Base-by-base conservation (phyloP, 108 stramenopile species). In the Seminavis robusta region DNA sequence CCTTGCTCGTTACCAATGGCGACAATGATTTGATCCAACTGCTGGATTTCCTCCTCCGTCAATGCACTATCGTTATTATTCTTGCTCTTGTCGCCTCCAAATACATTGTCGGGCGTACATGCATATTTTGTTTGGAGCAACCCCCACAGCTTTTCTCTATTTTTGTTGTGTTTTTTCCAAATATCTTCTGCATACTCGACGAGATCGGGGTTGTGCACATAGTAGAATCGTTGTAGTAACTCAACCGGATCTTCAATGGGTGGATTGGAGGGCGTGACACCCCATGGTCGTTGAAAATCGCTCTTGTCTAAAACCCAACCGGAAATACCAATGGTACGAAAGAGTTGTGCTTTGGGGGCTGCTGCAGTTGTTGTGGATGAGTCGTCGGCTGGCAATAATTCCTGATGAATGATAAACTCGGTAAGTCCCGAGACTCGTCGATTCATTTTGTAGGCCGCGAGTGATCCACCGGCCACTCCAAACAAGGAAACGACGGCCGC, bases 381-480 rank as follows among this genome's bases (percentile, higher is more conserved):
- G 40, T 70, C 64, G 33, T 60, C 65, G 33, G 65, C n/a, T 65
- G n/a, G n/a, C n/a, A n/a, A n/a, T n/a, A n/a, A n/a, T 52, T 82
- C 77, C 9, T 73, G 65, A n/a, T 70, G 64, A 21, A 82, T 63
- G 21, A 37, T 44, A 53, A 84, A 84, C 29, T 84, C 76, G 21
- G 62, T 63, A n/a, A 84, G 65, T 16, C 83, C 83, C 30, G 51
- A 73, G 10, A 76, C 77, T 33, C 83, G 53, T 10, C 73, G 62
- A 33, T 77, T 70, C 83, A 80, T 80, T 36, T 76, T 79, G 57
- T 79, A 79, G 5, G 78, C 83, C 9, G 76, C 73, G 6, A 84
- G 53, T 13, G 77, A 76, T 21, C 69, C 83, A 43, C 83, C 83
- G 17, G 75, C 83, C 4, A 77, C 69, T 10, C 83, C 83, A 61